Evolutionary conservation across 2,329 filamentous ascomycete species (phyloP).

Genomic region (Samsoniella hepiali): DNA sequence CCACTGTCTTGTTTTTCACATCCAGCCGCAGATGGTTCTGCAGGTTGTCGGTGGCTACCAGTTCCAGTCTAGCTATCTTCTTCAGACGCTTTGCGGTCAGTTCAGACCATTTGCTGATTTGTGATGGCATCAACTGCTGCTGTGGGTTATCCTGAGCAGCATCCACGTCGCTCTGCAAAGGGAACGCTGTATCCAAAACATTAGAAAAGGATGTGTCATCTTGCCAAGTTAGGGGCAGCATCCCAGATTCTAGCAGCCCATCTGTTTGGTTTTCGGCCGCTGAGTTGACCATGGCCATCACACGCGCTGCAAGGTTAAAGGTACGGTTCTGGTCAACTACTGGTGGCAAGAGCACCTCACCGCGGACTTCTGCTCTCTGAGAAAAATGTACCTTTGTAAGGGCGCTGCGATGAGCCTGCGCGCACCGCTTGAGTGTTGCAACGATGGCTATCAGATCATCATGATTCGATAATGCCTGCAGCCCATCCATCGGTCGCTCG

Average conservation of each 20-base stretch:
- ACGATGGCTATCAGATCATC: conserved; percentile 14
- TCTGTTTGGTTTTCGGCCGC: conserved; percentile 15
- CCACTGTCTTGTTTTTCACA: conserved; percentile 8
- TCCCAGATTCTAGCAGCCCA: conserved; percentile 13
- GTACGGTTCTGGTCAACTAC: conserved; percentile 17
- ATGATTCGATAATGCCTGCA: conserved; percentile 11
- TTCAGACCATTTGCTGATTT: background rate
- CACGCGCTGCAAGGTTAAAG: conserved; percentile 14
- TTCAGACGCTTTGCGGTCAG: conserved; percentile 16
- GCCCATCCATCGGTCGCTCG: background rate
- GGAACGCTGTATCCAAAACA: background rate
- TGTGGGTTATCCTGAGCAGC: background rate
- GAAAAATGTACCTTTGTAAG: background rate
- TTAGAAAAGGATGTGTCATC: conserved; percentile 1
- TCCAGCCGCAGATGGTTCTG: conserved; percentile 17
- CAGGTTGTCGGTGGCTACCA: conserved; percentile 18
- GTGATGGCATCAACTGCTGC: background rate
- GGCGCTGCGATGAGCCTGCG: background rate
- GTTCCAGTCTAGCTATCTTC: conserved; percentile 16
- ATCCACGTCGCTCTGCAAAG: background rate
- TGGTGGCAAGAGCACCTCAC: background rate
- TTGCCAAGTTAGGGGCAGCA: conserved; percentile 10
- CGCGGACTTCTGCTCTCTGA: background rate
- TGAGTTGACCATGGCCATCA: conserved; percentile 17
- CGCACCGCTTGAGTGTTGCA: background rate